Evolutionary conservation across 2,329 filamentous ascomycete species (phyloP).

Genomic region (Exophiala sp.): DNA sequence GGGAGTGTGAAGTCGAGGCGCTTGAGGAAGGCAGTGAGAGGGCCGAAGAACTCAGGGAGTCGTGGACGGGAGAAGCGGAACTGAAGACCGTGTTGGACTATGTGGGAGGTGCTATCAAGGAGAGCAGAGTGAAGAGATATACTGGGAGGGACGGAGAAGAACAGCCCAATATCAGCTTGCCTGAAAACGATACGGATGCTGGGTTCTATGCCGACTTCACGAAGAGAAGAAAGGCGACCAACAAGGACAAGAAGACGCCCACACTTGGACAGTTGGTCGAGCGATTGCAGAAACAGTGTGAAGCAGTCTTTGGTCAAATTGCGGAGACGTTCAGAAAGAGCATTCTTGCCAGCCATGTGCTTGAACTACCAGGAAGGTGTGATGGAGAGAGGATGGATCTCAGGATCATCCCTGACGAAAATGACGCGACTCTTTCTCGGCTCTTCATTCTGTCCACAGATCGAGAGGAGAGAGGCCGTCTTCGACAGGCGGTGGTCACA

Average conservation of each 20-base stretch:
- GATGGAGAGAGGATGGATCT: slow-evolving; percentile 10
- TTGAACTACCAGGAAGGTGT: slow-evolving; percentile 9
- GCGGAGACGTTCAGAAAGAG: slow-evolving; percentile 66
- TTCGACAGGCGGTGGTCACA: slow-evolving; percentile 5
- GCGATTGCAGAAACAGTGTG: slow-evolving; percentile 57
- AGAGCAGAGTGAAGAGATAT: slow-evolving; percentile 34
- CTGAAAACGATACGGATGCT: slow-evolving; percentile 27
- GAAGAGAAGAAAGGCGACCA: slow-evolving; percentile 48
- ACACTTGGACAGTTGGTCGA: slow-evolving; percentile 63
- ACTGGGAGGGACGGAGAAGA: slow-evolving; percentile 32
- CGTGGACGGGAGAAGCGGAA: slow-evolving; percentile 57
- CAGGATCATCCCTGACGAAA: slow-evolving; percentile 15
- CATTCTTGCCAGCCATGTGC: slow-evolving; percentile 53
- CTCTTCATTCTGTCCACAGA: slow-evolving; percentile 9
- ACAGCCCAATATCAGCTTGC: neutral
- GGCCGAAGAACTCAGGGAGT: slow-evolving; percentile 70
- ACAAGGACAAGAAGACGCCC: slow-evolving; percentile 51
- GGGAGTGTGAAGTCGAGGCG: slow-evolving; percentile 75
- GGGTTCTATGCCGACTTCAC: slow-evolving; percentile 48
- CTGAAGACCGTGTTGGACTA: slow-evolving; percentile 71
- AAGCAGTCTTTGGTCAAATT: slow-evolving; percentile 63
- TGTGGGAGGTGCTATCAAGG: slow-evolving; percentile 51
- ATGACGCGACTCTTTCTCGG: slow-evolving; percentile 11
- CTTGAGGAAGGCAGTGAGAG: slow-evolving; percentile 58
- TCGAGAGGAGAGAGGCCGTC: neutral